Conservation (phyloP, 1,284 basidiomycete species). For the Cutaneotrichosporon cavernicola region DNA sequence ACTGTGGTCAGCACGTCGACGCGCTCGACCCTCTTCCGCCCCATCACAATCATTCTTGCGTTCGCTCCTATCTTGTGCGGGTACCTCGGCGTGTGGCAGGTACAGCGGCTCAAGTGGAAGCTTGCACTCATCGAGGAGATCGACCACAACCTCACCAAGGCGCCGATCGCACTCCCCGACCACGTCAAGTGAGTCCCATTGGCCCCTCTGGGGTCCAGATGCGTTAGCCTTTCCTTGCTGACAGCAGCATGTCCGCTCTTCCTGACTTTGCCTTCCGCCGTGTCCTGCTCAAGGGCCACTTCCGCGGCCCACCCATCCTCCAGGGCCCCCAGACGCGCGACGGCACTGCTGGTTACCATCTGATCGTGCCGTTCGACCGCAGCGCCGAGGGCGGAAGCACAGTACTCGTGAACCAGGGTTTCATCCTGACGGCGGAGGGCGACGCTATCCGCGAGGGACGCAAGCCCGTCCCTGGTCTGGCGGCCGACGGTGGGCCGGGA, state of each 20-base stretch:
- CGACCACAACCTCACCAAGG: conserved; percentile 80
- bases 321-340: conserved; percentile 83
- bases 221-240: not conserved
- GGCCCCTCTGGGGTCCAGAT: not conserved
- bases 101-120: conserved; percentile 91
- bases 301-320: conserved; percentile 76
- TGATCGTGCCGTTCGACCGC: conserved; percentile 26
- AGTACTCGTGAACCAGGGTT: conserved; percentile 87
- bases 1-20: conserved; percentile 20
- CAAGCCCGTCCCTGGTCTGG: conserved; percentile 53
- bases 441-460: conserved; percentile 52
- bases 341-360: conserved; percentile 62
- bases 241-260: conserved; percentile 55
- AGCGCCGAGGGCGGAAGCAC: conserved; percentile 38
- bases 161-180: conserved; percentile 74
- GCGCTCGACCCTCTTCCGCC: conserved; percentile 43
- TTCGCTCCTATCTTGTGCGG: conserved; percentile 88
- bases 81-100: conserved; percentile 90
- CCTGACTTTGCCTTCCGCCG: conserved; percentile 85
- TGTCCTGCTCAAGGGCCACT: conserved; percentile 72
- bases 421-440: conserved; percentile 61
- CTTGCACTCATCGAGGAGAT: conserved; percentile 89
- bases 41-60: conserved; percentile 75
- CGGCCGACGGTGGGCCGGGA: conserved; percentile 25
- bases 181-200: conserved; percentile 74